Evolutionary conservation across 1,284 basidiomycete species (phyloP).

Genomic region (Chalciporus sp.): DNA sequence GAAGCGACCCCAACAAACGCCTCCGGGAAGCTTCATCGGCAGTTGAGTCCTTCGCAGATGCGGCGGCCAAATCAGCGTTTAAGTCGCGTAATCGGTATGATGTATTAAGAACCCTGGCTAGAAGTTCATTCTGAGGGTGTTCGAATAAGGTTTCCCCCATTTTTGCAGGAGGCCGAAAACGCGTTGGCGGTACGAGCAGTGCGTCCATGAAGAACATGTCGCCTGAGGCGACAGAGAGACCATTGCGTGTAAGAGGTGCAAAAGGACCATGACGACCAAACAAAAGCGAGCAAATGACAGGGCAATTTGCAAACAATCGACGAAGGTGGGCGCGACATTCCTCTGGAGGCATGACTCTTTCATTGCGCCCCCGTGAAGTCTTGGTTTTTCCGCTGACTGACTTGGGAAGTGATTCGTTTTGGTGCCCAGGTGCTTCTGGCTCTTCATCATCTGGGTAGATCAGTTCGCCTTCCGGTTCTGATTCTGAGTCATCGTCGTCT

Average conservation of each 20-base stretch:
- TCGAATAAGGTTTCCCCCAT: slow-evolving; percentile 95
- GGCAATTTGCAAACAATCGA: slow-evolving; percentile 85
- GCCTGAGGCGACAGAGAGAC: slow-evolving; percentile 71
- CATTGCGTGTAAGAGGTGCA: slow-evolving; percentile 56
- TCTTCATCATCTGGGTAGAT: slow-evolving; percentile 53
- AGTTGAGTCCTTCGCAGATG: slow-evolving; percentile 59
- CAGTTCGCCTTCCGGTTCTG: slow-evolving; percentile 48
- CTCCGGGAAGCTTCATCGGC: slow-evolving; percentile 60
- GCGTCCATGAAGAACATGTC: slow-evolving; percentile 99
- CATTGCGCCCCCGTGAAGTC: slow-evolving; percentile 75
- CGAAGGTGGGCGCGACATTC: slow-evolving; percentile 95
- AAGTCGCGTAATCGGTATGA: slow-evolving; percentile 82
- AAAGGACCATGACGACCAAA: slow-evolving; percentile 94
- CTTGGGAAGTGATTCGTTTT: slow-evolving; percentile 46
- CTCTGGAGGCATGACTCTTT: slow-evolving; percentile 87
- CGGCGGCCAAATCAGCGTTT: slow-evolving; percentile 66
- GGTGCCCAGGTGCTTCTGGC: slow-evolving; percentile 29
- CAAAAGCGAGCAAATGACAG: slow-evolving; percentile 80
- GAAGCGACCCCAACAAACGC: slow-evolving; percentile 68
- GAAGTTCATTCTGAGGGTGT: slow-evolving; percentile 95
- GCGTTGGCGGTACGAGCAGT: slow-evolving; percentile 89
- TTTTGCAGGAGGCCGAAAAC: slow-evolving; percentile 92
- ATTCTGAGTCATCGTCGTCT: slow-evolving; percentile 37
- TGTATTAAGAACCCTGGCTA: slow-evolving; percentile 83
- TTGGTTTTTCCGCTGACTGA: slow-evolving; percentile 82